Percentiles rank a stretch among this genome's conserved stretches.
These are phyloP conservation scores for Nicotiana attenuata DNA, from an alignment of 257 asterid genomes.

Conservation along the genomic window DNA sequence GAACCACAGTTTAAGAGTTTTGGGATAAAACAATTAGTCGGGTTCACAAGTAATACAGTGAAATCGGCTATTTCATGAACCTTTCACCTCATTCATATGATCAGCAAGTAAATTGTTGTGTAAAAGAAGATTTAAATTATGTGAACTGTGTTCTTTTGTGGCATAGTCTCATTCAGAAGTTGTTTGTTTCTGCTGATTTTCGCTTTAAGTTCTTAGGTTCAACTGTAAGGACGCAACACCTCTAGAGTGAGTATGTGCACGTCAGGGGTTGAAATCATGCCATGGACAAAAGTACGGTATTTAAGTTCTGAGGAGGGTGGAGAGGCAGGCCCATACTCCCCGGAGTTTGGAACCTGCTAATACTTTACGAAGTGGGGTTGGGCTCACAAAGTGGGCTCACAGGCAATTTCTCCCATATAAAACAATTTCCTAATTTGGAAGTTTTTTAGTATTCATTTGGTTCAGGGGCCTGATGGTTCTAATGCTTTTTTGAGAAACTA, in stretches of 20 bases:
- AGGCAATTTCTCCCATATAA: neutral
- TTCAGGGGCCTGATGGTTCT: neutral
- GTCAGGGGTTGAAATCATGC: neutral
- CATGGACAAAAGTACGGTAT: neutral
- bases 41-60: too few species aligned
- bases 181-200: too few species aligned
- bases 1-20: too few species aligned
- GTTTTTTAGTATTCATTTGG: neutral
- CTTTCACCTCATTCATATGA: too few species aligned
- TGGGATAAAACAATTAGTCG: too few species aligned
- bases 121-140: too few species aligned
- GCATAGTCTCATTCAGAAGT: too few species aligned
- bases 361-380: neutral
- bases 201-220: too few species aligned
- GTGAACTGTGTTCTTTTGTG: too few species aligned
- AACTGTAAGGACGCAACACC: neutral
- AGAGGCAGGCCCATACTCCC: neutral
- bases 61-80: too few species aligned
- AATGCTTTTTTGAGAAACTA: neutral
- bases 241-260: neutral
- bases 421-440: neutral
- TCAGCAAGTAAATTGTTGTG: too few species aligned
- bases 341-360: neutral
- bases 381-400: neutral
- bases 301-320: neutral